phyloP scores from a whole-genome alignment of 192 early-diverging fungal genomes.

The Podila epicladia region DNA sequence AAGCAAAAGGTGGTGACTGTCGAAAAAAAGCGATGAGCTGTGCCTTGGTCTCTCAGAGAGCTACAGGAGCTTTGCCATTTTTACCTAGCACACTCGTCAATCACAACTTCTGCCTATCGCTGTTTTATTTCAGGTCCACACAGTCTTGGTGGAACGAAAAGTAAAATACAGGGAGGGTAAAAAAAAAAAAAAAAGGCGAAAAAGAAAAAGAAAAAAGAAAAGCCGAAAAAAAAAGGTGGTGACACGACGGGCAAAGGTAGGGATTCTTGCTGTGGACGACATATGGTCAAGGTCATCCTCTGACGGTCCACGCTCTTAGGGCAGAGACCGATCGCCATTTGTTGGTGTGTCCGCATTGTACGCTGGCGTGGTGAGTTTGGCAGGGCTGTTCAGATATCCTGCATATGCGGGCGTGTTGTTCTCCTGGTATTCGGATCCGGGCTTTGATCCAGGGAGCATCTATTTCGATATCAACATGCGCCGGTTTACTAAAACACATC shows the following conservation, averaged over 20 bases:
- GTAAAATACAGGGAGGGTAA: neutral
- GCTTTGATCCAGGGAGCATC: conserved; percentile 48
- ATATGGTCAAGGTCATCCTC: neutral
- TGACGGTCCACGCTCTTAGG: neutral
- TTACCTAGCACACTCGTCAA: too few relatives aligned
- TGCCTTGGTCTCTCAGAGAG: too few relatives aligned
- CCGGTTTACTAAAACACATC: too few relatives aligned
- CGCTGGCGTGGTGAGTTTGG: conserved; percentile 44
- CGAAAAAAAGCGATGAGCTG: too few relatives aligned
- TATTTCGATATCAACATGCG: neutral
- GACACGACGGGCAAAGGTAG: neutral
- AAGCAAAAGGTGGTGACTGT: too few relatives aligned
- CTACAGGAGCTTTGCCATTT: too few relatives aligned
- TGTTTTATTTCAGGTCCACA: too few relatives aligned
- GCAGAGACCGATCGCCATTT: conserved; percentile 18
- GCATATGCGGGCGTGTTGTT: conserved; percentile 43
- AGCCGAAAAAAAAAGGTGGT: neutral
- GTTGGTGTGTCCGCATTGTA: conserved; percentile 30
- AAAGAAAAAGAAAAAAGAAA: conserved; percentile 9
- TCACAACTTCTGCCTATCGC: too few relatives aligned
- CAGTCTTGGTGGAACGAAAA: neutral
- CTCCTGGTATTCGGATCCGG: conserved; percentile 46
- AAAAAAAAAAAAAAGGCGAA: neutral
- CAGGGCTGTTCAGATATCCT: conserved; percentile 46
- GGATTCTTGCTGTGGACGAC: neutral